phyloP scores from a whole-genome alignment of 306 rosid species.

The Ochetophila trinervis region DNA sequence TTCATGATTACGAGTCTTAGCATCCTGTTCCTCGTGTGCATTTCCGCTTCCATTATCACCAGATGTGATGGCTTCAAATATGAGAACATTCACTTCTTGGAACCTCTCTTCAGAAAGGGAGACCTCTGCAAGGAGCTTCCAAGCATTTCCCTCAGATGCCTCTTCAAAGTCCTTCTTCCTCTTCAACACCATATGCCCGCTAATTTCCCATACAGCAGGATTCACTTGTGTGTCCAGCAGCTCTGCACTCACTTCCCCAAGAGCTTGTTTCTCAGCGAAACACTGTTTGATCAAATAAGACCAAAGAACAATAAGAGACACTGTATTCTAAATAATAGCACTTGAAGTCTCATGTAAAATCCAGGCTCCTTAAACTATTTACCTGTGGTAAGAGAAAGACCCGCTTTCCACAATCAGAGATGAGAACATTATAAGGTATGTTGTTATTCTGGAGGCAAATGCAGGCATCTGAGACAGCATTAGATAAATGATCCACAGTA shows the following conservation, averaged over 20 bases:
- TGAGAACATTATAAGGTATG: slow-evolving; percentile 81
- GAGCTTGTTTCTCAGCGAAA: slow-evolving; percentile 97
- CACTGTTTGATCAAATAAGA: slow-evolving; percentile 45
- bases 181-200: slow-evolving; percentile 96
- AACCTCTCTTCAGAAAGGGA: slow-evolving; percentile 88
- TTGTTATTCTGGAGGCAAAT: slow-evolving; percentile 78
- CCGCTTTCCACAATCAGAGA: slow-evolving; percentile 72
- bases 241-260: slow-evolving; percentile 86
- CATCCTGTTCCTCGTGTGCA: slow-evolving; percentile 11
- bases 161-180: slow-evolving; percentile 86
- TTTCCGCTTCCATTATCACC: slow-evolving; percentile 17
- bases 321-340: background rate
- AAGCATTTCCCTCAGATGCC: slow-evolving; percentile 89
- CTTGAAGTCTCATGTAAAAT: background rate
- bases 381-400: slow-evolving; percentile 93
- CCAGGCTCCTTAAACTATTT: slow-evolving; percentile 10
- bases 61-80: slow-evolving; percentile 60
- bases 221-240: slow-evolving; percentile 94
- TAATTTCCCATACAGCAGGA: slow-evolving; percentile 98
- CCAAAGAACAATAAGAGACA: background rate
- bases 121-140: slow-evolving; percentile 92
- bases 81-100: slow-evolving; percentile 68
- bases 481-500: slow-evolving; percentile 51
- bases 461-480: slow-evolving; percentile 76
- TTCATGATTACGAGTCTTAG: slow-evolving; percentile 18